A percentile compares a stretch with the other conserved stretches of the same genome.
phyloP scores from a whole-genome alignment of 106 monocot species.

The Narthecium ossifragum region DNA sequence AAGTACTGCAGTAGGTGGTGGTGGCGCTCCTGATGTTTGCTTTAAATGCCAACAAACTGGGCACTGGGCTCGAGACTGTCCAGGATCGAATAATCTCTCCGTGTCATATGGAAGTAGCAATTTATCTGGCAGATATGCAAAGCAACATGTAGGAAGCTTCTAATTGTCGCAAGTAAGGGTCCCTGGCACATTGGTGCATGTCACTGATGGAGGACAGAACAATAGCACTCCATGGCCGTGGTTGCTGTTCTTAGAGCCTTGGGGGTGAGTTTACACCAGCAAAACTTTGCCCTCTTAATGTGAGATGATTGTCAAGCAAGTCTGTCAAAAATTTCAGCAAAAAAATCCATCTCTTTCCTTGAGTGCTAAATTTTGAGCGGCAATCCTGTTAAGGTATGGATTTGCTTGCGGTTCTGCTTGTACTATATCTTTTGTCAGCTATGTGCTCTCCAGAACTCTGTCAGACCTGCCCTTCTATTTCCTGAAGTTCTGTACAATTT shows the following conservation, averaged over 20 bases:
- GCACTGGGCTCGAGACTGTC: constrained; percentile 85
- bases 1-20: constrained; percentile 17
- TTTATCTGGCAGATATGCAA: constrained; percentile 12
- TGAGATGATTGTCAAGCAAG: neutral
- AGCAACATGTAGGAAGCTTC: constrained; percentile 18
- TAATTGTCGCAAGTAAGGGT: neutral
- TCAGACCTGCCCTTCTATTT: too few relatives aligned
- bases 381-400: neutral
- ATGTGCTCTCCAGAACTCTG: neutral
- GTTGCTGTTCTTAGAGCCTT: neutral
- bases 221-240: neutral
- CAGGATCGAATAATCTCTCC: constrained; percentile 15
- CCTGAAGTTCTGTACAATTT: too few relatives aligned
- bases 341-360: neutral
- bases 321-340: neutral
- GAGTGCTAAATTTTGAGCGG: neutral
- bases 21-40: constrained; percentile 33
- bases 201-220: neutral
- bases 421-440: constrained; percentile 3
- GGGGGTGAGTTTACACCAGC: too few relatives aligned
- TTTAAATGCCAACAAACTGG: constrained; percentile 81
- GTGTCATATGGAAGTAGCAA: constrained; percentile 22
- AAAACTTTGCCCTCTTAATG: too few relatives aligned
- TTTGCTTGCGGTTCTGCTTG: constrained; percentile 3
- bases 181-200: neutral